Conservation (phyloP, 768 basidiomycete species). For the Rhodotorula diobovata region DNA sequence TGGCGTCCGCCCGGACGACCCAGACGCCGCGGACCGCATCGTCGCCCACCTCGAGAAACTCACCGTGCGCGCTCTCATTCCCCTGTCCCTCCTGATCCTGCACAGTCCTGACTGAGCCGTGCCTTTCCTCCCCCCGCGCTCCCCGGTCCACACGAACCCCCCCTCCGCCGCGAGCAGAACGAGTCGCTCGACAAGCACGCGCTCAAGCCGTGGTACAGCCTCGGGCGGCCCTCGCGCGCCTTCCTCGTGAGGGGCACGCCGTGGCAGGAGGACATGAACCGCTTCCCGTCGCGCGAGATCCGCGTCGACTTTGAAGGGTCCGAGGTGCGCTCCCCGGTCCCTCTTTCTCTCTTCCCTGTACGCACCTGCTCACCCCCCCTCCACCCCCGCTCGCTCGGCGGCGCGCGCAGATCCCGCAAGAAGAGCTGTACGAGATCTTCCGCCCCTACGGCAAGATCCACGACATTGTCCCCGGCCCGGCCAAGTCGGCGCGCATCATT, state of each 20-base stretch:
- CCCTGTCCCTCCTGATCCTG: neutral
- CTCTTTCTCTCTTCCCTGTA: neutral
- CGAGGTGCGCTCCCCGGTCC: conserved; percentile 66
- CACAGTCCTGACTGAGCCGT: no score
- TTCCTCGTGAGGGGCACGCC: conserved; percentile 57
- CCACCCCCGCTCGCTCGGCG: no score
- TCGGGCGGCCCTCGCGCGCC: conserved; percentile 51
- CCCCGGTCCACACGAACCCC: neutral
- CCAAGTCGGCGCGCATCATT: conserved; percentile 58
- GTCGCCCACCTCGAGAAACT: neutral
- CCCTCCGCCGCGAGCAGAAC: neutral
- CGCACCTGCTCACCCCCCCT: no score
- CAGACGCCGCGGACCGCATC: neutral
- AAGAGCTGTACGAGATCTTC: conserved; percentile 60
- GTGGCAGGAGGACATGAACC: conserved; percentile 84
- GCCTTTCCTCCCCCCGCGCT: no score
- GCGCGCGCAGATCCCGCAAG: conserved; percentile 23
- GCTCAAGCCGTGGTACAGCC: conserved; percentile 24
- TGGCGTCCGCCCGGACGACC: conserved; percentile 1
- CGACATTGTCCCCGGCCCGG: conserved; percentile 58
- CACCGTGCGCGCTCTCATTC: neutral
- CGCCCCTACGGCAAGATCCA: conserved; percentile 78
- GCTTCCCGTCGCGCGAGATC: conserved; percentile 68
- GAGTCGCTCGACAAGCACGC: neutral
- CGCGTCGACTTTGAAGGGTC: conserved; percentile 83